phyloP scores from a whole-genome alignment of 805 yeast species.

The Debaryomyces tyrocola region DNA sequence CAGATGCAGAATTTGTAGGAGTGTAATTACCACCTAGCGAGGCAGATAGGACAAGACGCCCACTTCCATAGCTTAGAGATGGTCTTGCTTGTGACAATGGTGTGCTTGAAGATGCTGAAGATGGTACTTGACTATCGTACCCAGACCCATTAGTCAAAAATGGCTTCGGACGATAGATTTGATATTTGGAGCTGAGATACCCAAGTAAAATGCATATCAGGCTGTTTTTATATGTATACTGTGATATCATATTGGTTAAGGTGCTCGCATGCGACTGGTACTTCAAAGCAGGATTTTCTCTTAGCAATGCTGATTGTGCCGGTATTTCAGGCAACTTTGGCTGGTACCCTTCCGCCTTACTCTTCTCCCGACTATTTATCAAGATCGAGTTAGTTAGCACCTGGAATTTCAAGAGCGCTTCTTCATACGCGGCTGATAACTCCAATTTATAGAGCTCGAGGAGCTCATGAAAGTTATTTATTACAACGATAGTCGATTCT shows the following conservation, averaged over 20 bases:
- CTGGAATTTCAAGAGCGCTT: slow-evolving; percentile 30
- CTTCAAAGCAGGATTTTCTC: slow-evolving; percentile 30
- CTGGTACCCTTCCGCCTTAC: slow-evolving; percentile 20
- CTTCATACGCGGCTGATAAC: slow-evolving; percentile 33
- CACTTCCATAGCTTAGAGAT: not conserved
- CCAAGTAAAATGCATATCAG: slow-evolving; percentile 32
- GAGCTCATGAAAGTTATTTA: slow-evolving; percentile 35
- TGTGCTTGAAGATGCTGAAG: slow-evolving; percentile 7
- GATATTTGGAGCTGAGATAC: slow-evolving; percentile 28
- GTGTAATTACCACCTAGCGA: slow-evolving; percentile 2
- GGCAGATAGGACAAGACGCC: slow-evolving; percentile 1
- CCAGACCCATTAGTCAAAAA: not conserved
- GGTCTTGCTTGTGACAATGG: not conserved
- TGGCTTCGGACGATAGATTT: slow-evolving; percentile 6
- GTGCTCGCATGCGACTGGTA: slow-evolving; percentile 29
- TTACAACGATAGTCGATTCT: slow-evolving; percentile 19
- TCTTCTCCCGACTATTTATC: slow-evolving; percentile 18
- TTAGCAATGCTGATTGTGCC: slow-evolving; percentile 22
- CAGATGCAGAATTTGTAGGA: slow-evolving; percentile 1
- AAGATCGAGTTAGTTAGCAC: slow-evolving; percentile 22
- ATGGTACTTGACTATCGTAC: slow-evolving; percentile 3
- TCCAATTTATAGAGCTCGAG: slow-evolving; percentile 36
- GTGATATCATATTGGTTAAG: slow-evolving; percentile 25
- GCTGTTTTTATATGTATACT: slow-evolving; percentile 19
- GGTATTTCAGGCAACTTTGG: slow-evolving; percentile 30